These are phyloP conservation scores for Boletus rufocinnamomeus DNA, from an alignment of 768 basidiomycete species.

Conservation along the genomic window DNA sequence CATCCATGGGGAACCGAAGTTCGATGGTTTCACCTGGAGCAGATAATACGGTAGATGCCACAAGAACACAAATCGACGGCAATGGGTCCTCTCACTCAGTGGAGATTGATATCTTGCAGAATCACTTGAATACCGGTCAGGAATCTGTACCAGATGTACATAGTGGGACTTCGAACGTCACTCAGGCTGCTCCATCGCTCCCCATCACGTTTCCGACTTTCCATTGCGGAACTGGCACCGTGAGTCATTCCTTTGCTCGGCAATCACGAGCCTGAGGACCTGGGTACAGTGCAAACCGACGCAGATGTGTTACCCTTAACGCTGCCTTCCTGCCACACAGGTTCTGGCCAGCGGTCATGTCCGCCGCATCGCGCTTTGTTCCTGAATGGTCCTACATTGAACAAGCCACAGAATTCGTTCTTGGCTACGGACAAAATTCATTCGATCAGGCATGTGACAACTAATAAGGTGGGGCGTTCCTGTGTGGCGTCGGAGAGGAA, in stretches of 20 bases:
- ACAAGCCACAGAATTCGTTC: not conserved
- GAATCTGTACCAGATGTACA: not conserved
- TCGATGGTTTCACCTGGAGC: slow-evolving; percentile 22
- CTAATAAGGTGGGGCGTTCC: not conserved
- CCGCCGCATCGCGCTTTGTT: not conserved
- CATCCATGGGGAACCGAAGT: slow-evolving; percentile 23
- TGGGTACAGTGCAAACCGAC: not conserved
- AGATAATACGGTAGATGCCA: slow-evolving; percentile 3
- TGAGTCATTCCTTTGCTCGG: not conserved
- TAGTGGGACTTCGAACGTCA: not conserved
- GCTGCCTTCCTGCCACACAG: slow-evolving; percentile 2
- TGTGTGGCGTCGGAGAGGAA: not conserved
- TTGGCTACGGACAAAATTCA: not conserved
- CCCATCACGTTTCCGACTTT: not conserved
- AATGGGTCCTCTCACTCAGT: not conserved
- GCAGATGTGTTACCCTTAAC: not conserved
- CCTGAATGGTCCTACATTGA: not conserved
- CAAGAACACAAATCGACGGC: not conserved
- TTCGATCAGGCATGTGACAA: not conserved
- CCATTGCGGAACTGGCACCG: not conserved
- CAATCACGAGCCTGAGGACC: not conserved
- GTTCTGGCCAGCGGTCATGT: not conserved
- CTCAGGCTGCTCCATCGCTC: not conserved
- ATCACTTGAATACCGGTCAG: not conserved
- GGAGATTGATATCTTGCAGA: not conserved